Base-by-base conservation (phyloP, 441 rosid genomes). In the Erodium trifolium region DNA sequence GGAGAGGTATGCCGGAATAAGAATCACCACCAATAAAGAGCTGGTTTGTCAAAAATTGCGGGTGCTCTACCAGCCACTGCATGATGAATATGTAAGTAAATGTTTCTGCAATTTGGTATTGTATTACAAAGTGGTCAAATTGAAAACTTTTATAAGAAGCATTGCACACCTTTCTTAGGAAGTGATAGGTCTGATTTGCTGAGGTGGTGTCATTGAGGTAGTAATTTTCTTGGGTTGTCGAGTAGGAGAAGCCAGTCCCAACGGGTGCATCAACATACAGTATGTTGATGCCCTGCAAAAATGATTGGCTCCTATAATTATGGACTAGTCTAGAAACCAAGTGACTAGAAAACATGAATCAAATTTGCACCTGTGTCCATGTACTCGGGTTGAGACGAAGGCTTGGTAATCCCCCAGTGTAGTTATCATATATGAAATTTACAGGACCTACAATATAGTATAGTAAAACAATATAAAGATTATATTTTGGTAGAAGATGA, bases 21-120 rank as follows among this genome's bases (percentile, higher is more conserved):
- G 94, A 89, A 74, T 87, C 90, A 27, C 96, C 96, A 14, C 87
- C 83, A 4, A 88, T 66, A 29, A 83, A 92, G 34, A 89, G 18
- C 11, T 82, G 85, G 74, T 76, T 87, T 4, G 79, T 70, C 34
- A 69, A 45, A 65, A 88, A 87, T 37, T 83, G 80, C 0, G 82
- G 81, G 55, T 86, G 94, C 55, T 73, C 79, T 55, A 39, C 66
- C 65, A 89, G 71, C 94, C 94, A 92, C 93, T 92, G 77, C 68
- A 79, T 34, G 37, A 34, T 3, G 37, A 34, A 5, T 34, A 5
- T 5, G 5, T 34, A 34, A 34, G 5, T 34, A 34, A 3, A 34
- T 34, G 37, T 34, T 34, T 34, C 37, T 34, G 1, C 37, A 34
- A 34, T 34, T 34, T 34, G 37, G 37, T 34, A 34, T n/a, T n/a